Evolutionary conservation across 2,329 filamentous ascomycete genomes (phyloP), one percentile per base, ranked within the genome.

Genomic region (Podosphaera aphanis): DNA sequence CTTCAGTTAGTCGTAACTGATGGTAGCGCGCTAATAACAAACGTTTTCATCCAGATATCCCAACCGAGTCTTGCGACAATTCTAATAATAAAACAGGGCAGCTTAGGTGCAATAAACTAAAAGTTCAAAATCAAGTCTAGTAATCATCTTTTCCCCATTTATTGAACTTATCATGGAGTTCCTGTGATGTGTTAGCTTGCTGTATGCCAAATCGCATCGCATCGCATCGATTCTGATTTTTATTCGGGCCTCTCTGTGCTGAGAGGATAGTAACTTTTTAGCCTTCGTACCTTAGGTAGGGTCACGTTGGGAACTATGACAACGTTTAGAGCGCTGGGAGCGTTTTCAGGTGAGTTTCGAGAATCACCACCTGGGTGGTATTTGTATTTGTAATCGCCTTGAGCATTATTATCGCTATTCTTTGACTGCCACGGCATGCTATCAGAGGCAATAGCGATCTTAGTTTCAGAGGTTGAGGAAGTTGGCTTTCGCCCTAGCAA

Each of bases 131-230:
- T 29, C 25, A 29, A 29, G 25, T 29, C 25, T 29, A 60, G 49
- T 57, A 95, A 56, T 84, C 86, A 56, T 95, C 90, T 77, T 95
- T 95, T 65, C 90, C 90, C 77, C 83, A 95, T 73, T 98, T 98
- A 82, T 98, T 98, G 77, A 80, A 95, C 69, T 80, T 81, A 57
- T 98, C 90, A 68, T 98, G 90, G 53, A 94, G 75, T 59, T 79
- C 73, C 83, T 92, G 57, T 10, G 21, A 16, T 35, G 20, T 29
- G 21, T 29, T n/a, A 43, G 21, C 16, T 21, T 40, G 37, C 21
- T 13, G 47, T n/a, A 47, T 16, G 23, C 44, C 20, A 42, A n/a
- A n/a, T n/a, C n/a, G n/a, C n/a, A n/a, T n/a, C n/a, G n/a, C n/a
- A n/a, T n/a, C n/a, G n/a, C n/a, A n/a, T n/a, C n/a, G n/a, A n/a